Percentiles rank a stretch among this genome's conserved stretches.
phyloP scores from a whole-genome alignment of 2,329 filamentous ascomycete genomes.

The Claviceps sp. region DNA sequence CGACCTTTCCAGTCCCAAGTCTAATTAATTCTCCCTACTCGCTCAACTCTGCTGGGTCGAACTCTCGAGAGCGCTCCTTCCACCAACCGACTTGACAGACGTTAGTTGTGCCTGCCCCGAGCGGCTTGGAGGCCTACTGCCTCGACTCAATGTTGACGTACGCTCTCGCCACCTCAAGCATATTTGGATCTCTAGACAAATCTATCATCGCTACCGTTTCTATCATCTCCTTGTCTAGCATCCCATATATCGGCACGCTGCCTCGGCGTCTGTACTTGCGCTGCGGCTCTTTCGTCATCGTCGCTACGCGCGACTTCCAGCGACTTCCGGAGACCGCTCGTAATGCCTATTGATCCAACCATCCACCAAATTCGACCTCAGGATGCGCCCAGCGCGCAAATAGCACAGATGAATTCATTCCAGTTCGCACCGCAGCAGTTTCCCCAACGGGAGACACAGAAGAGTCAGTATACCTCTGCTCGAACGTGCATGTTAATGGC shows the following conservation, averaged over 20 bases:
- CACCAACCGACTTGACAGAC: background rate
- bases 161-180: background rate
- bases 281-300: background rate
- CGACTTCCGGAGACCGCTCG: slow-evolving; percentile 6
- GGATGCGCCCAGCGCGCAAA: slow-evolving; percentile 36
- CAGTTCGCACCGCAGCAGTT: slow-evolving; percentile 54
- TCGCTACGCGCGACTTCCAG: background rate
- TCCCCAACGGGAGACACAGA: slow-evolving; percentile 58
- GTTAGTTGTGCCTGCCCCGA: background rate
- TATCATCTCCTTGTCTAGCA: background rate
- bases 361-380: slow-evolving; percentile 52
- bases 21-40: background rate
- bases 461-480: slow-evolving; percentile 45
- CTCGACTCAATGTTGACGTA: slow-evolving; percentile 17
- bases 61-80: background rate
- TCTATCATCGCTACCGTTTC: slow-evolving; percentile 1
- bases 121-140: background rate
- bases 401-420: slow-evolving; percentile 50
- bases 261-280: background rate
- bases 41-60: background rate
- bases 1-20: background rate
- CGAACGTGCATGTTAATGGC: slow-evolving; percentile 6
- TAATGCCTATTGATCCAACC: slow-evolving; percentile 49
- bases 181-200: background rate
- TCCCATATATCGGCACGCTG: background rate